Evolutionary conservation across 495 filamentous ascomycete species (phyloP), one percentile per base, ranked within the genome.

Genomic region (Penicillium longicatenatum): DNA sequence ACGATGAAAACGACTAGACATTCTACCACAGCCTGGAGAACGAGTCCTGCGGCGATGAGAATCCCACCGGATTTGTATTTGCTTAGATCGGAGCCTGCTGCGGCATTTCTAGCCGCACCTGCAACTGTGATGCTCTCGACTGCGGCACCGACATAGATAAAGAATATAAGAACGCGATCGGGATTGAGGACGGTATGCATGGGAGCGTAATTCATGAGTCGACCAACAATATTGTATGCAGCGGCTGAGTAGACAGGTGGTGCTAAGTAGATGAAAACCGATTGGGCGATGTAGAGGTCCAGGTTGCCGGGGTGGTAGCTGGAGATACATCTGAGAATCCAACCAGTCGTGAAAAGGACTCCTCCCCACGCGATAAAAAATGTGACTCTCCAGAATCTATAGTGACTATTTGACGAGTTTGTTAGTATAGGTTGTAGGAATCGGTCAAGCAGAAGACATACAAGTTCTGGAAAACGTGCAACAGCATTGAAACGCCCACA

Each of bases 231-330:
- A 67, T 84, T 86, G 65, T 85, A 85, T 14, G 83, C 80, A 0
- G 82, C 77, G 9, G 83, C 83, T 0, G 83, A 83, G 63, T 79
- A 82, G 19, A 84, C 63, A 1, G 80, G 82, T 10, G 81, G 82
- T 2, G 77, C 79, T 2, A 82, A 63, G 33, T 84, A 79, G 31
- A 84, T 75, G 53, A 83, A 75, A 37, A 82, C 48, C 1, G 73
- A 70, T 61, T 83, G 79, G 44, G 77, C 74, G 48, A 84, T 76
- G 55, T 81, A 87, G 8, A 82, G 72, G 10, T 68, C 64, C 4
- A 67, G 30, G 20, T 79, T 70, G 0, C 30, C 22, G 12, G 65
- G 60, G 24, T 79, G 57, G 49, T 72, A 69, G 62, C 69, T 72
- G 10, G 75, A 76, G 49, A 75, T 54, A 22, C 61, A 65, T 5